These are phyloP conservation scores for Xylaria telfairii DNA, from an alignment of 495 filamentous ascomycete species.

Conservation along the genomic window DNA sequence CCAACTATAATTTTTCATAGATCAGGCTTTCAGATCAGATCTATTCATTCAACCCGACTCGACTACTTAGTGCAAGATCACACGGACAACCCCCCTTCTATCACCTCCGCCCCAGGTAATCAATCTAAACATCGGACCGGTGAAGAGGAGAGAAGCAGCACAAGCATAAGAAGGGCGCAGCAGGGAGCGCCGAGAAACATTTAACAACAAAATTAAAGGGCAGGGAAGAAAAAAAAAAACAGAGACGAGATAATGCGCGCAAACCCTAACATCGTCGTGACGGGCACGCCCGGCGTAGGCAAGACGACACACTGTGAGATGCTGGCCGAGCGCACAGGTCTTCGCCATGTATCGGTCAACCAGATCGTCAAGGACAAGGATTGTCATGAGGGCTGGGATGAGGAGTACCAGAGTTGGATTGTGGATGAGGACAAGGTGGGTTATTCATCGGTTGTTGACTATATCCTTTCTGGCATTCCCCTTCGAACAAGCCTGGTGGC, in stretches of 20 bases:
- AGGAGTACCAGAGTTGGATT: constrained; percentile 85
- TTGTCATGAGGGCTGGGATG: constrained; percentile 85
- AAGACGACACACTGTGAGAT: constrained; percentile 89
- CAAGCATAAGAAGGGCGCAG: neutral
- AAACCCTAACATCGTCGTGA: constrained; percentile 89
- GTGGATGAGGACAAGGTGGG: constrained; percentile 95
- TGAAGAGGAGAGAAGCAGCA: neutral
- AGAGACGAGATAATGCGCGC: constrained; percentile 52
- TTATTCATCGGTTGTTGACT: constrained; percentile 22
- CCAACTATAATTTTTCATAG: neutral
- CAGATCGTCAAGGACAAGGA: constrained; percentile 82
- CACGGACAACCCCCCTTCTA: neutral
- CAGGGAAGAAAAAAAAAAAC: neutral
- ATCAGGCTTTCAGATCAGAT: neutral
- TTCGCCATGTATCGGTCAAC: constrained; percentile 89
- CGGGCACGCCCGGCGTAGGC: constrained; percentile 93
- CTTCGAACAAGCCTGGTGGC: neutral
- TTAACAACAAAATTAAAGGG: neutral
- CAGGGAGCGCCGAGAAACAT: neutral
- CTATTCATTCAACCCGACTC: neutral
- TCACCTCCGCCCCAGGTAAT: neutral
- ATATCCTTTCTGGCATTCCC: constrained; percentile 10
- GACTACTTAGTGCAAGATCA: neutral
- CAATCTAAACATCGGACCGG: neutral
- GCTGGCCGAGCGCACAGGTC: constrained; percentile 65